Base-by-base conservation (phyloP, 768 basidiomycete species). In the Cyathus striatus region DNA sequence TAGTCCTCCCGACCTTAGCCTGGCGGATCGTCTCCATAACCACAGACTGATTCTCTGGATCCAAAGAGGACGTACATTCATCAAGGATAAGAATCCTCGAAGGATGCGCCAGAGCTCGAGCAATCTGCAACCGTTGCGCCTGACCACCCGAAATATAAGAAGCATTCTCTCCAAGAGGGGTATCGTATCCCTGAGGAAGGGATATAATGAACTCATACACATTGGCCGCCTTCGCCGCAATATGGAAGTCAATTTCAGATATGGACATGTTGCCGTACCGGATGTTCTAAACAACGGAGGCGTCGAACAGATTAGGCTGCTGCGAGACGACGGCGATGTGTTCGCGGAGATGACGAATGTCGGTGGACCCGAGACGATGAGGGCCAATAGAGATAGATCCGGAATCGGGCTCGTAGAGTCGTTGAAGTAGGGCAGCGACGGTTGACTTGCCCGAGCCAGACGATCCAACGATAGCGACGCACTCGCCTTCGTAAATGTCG, bases 361-460 rank as follows among this genome's bases (percentile, higher is more conserved):
- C 83, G 24, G 81, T 78, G 12, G 68, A 58, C 17, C 60, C 51
- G 2, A 93, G 66, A 1, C 72, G 63, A 49, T 70, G 66, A 2
- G 54, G 58, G 21, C 79, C 83, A 34, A 95, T 61, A 7, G 68
- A 62, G 50, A 97, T 79, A 1, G 55, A 53, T 0, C 95, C 93
- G 0, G 63, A 54, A 0, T 58, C 55, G 0, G 93, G 93, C 50
- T 93, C 86, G 66, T 96, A 98, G 10, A 97, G 65, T 0, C 94
- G 73, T 59, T 97, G 94, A 5, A 98, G 69, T 4, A 98, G 73
- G 0, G 86, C 72, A 0, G 88, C 85, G 45, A 96, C 73, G 2
- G 95, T 97, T 13, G 91, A 94, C 67, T 97, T 97, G 37, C 95
- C n/a, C n/a, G n/a, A n/a, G n/a, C n/a, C n/a, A n/a, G n/a, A n/a